A percentile compares a stretch with the other conserved stretches of the same genome.
phyloP scores from a whole-genome alignment of 306 rosid species.

The Quercus cerris region DNA sequence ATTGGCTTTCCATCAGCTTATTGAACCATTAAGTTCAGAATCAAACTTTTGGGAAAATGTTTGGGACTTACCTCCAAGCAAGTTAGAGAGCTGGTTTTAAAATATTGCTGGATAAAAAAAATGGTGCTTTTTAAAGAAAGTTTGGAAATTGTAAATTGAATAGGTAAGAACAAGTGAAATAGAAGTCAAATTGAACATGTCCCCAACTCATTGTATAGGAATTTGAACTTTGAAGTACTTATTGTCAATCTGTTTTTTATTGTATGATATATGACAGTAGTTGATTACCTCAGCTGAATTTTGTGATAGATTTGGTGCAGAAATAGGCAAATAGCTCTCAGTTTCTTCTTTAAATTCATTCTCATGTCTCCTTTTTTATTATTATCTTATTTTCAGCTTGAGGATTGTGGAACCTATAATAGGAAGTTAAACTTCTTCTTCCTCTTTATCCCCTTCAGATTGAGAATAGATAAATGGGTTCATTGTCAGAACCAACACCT shows the following conservation, averaged over 20 bases:
- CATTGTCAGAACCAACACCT: slow-evolving; percentile 36
- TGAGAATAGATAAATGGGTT: slow-evolving; percentile 42
- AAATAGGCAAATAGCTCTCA: background rate
- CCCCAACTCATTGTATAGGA: background rate
- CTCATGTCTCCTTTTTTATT: background rate
- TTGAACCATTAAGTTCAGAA: background rate
- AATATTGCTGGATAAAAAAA: background rate
- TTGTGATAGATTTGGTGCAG: background rate
- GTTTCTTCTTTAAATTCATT: background rate
- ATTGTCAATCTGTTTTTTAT: background rate
- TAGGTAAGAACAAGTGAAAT: background rate
- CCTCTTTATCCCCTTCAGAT: slow-evolving; percentile 19
- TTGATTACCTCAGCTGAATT: slow-evolving; percentile 5
- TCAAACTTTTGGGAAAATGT: background rate
- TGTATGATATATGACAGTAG: background rate
- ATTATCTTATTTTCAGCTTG: slow-evolving; percentile 21
- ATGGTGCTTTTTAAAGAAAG: background rate
- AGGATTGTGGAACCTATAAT: slow-evolving; percentile 14
- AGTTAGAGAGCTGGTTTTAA: background rate
- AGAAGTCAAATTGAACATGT: background rate
- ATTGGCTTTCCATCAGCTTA: background rate
- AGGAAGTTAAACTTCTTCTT: slow-evolving; percentile 25
- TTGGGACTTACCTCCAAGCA: background rate
- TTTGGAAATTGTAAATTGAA: background rate
- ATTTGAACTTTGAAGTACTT: background rate